Conservation (phyloP, 257 asterid genomes). For the Solanum infundibuliforme region DNA sequence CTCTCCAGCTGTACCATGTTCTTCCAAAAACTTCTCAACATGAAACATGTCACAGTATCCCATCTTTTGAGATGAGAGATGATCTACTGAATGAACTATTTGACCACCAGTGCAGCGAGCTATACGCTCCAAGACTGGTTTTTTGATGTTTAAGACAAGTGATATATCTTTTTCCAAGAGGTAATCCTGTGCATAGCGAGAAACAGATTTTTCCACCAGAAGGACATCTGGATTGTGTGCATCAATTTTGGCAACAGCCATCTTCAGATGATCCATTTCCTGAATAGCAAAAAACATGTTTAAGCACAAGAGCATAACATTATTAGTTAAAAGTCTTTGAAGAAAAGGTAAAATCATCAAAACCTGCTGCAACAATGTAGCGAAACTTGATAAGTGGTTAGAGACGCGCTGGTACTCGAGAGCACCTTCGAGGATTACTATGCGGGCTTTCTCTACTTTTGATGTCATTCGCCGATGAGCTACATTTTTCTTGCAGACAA, state of each 20-base stretch:
- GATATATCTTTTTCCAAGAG: conserved; percentile 88
- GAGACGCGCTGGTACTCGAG: conserved; percentile 96
- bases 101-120: conserved; percentile 91
- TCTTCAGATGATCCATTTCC: conserved; percentile 99
- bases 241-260: conserved; percentile 92
- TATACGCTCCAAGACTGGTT: conserved; percentile 86
- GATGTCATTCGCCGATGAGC: conserved; percentile 95
- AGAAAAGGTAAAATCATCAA: conserved; percentile 10
- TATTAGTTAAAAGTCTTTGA: not conserved
- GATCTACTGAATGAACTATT: conserved; percentile 82
- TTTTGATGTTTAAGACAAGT: conserved; percentile 79
- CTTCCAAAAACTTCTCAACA: conserved; percentile 63
- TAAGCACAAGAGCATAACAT: conserved; percentile 1
- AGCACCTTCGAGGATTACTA: conserved; percentile 91
- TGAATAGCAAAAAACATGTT: conserved; percentile 18
- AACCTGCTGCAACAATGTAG: conserved; percentile 95
- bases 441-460: conserved; percentile 76
- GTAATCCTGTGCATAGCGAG: conserved; percentile 91
- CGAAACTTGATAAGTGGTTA: conserved; percentile 83
- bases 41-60: conserved; percentile 84
- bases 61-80: conserved; percentile 60
- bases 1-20: conserved; percentile 67
- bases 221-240: conserved; percentile 82
- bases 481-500: conserved; percentile 89
- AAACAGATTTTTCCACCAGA: conserved; percentile 96